Conservation (phyloP, 441 rosid species). For the Eruca vesicaria region DNA sequence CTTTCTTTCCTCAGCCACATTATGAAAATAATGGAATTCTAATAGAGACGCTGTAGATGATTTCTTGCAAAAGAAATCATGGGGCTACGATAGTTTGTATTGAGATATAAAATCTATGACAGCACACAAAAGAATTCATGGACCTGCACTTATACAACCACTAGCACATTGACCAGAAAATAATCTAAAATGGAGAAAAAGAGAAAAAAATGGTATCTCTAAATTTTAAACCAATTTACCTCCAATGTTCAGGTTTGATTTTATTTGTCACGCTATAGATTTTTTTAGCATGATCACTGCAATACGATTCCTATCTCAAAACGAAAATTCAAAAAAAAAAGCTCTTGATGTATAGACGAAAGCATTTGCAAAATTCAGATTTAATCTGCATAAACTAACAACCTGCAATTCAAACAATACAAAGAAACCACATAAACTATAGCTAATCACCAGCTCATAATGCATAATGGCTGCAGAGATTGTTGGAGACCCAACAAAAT, state of each 20-base stretch:
- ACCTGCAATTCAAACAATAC: not conserved
- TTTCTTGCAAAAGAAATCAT: conserved; percentile 65
- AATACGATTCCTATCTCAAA: not conserved
- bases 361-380: no score
- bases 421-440: not conserved
- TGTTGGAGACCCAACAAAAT: not conserved
- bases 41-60: conserved; percentile 48
- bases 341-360: not conserved
- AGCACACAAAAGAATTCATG: conserved; percentile 49
- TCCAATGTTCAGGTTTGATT: conserved; percentile 37
- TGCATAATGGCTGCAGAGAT: not conserved
- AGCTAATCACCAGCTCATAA: conserved; percentile 5
- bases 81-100: conserved; percentile 50
- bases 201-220: not conserved
- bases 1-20: conserved; percentile 60
- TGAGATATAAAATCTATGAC: conserved; percentile 53
- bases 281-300: no score
- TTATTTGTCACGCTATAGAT: conserved; percentile 5
- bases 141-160: conserved; percentile 40
- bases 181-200: no score
- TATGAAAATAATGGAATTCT: conserved; percentile 53
- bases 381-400: not conserved
- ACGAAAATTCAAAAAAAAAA: not conserved
- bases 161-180: conserved; percentile 2
- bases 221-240: conserved; percentile 20